A percentile compares a stretch with the other conserved stretches of the same genome.
Conservation (phyloP, 176 grass and related monocot species). For the Zoysia japonica region DNA sequence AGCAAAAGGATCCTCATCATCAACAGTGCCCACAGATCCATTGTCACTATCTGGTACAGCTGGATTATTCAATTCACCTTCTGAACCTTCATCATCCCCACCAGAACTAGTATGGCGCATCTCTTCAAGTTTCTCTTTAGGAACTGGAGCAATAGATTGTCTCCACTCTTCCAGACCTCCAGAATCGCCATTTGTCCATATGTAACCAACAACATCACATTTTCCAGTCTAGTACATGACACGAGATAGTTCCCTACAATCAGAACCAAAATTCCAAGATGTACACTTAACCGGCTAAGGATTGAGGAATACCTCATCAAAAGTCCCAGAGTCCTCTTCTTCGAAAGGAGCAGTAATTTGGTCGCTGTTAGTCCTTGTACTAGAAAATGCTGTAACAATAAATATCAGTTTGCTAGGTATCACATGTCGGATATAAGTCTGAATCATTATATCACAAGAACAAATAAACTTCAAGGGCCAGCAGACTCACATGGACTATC, state of each 20-base stretch:
- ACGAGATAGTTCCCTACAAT: conserved; percentile 11
- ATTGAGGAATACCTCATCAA: conserved; percentile 54
- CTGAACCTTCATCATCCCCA: conserved; percentile 44
- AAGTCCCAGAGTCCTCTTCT: conserved; percentile 43
- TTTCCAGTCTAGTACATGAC: conserved; percentile 53
- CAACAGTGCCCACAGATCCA: conserved; percentile 36
- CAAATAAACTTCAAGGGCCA: background rate
- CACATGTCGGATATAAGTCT: conserved; percentile 23
- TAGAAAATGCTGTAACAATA: conserved; percentile 70
- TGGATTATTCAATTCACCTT: conserved; percentile 46
- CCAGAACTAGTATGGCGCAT: conserved; percentile 43
- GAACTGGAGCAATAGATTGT: conserved; percentile 85
- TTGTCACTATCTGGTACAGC: conserved; percentile 35
- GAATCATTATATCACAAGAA: conserved; percentile 19
- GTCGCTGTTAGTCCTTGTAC: conserved; percentile 58
- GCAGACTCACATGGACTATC: conserved; percentile 77
- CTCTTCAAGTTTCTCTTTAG: conserved; percentile 71
- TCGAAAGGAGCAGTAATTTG: conserved; percentile 44
- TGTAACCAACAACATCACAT: conserved; percentile 67
- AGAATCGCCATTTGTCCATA: conserved; percentile 72
- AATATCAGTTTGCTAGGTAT: conserved; percentile 29
- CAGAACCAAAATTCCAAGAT: conserved; percentile 28
- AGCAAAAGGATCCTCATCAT: conserved; percentile 56
- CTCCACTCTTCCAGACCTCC: conserved; percentile 83
- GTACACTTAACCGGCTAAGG: conserved; percentile 16